A percentile compares a stretch with the other conserved stretches of the same genome.
These are phyloP conservation scores for Haematococcus lacustris DNA, from an alignment of 139 green algal genomes.

Conservation along the genomic window DNA sequence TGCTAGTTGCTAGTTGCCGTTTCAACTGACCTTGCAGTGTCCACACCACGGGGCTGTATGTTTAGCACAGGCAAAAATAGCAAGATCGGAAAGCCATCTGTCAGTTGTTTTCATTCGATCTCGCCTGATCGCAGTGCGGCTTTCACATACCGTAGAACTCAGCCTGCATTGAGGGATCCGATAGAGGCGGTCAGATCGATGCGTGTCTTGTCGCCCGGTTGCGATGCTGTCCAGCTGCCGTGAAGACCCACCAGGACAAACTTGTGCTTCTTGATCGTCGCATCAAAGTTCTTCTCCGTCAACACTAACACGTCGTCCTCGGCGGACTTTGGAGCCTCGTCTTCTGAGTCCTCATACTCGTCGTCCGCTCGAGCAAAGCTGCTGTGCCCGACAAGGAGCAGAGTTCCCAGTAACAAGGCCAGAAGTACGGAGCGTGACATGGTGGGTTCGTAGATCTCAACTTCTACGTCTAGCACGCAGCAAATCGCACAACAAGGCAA, in stretches of 20 bases:
- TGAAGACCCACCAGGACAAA: constrained; percentile 66
- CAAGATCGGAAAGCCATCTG: not conserved
- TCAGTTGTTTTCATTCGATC: not conserved
- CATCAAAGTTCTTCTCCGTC: constrained; percentile 61
- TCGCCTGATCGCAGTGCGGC: not conserved
- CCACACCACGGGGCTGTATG: constrained; percentile 64
- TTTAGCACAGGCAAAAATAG: not conserved
- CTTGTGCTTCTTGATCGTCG: constrained; percentile 42
- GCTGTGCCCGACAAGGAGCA: not conserved
- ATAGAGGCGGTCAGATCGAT: too few species aligned
- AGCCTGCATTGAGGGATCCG: constrained; percentile 1
- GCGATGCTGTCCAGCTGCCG: too few species aligned
- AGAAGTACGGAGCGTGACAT: not conserved
- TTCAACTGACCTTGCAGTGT: constrained; percentile 58
- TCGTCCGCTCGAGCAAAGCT: not conserved
- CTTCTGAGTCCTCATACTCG: not conserved
- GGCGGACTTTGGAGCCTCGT: constrained; percentile 21
- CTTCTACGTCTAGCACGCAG: too few species aligned
- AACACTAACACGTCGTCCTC: constrained; percentile 68
- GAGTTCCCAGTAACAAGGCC: not conserved
- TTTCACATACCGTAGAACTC: constrained; percentile 15
- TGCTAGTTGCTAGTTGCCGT: not conserved
- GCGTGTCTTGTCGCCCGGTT: too few species aligned
- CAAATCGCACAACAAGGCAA: too few species aligned
- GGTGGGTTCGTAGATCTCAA: too few species aligned